These are phyloP conservation scores for Colletotrichum cereale DNA, from an alignment of 2,329 filamentous ascomycete genomes.

Conservation along the genomic window DNA sequence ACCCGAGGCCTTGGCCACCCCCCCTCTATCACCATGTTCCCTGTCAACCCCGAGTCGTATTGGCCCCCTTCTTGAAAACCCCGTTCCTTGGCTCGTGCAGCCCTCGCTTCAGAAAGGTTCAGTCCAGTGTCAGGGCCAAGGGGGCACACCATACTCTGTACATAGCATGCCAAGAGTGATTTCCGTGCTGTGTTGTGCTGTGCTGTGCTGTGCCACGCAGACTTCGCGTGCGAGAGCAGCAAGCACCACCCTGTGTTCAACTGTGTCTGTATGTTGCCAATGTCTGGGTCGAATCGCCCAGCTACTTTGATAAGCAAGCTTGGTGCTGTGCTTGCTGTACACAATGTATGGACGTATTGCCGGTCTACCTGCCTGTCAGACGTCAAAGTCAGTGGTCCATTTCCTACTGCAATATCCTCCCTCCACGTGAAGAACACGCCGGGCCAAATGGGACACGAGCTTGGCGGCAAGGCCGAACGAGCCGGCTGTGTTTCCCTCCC, in stretches of 20 bases:
- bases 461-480: neutral
- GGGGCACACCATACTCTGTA: neutral
- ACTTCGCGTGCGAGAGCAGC: neutral
- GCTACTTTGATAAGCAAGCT: neutral
- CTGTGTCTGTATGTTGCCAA: neutral
- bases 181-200: too few relatives aligned
- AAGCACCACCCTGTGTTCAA: neutral
- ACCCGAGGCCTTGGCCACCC: neutral
- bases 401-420: neutral
- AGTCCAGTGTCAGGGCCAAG: neutral
- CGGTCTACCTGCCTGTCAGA: slow-evolving; percentile 7
- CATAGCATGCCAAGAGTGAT: neutral
- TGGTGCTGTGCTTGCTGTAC: neutral
- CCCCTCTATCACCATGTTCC: slow-evolving; percentile 22
- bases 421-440: neutral
- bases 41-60: slow-evolving; percentile 32
- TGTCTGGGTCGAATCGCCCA: neutral
- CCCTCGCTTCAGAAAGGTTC: slow-evolving; percentile 18
- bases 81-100: slow-evolving; percentile 32
- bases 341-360: neutral
- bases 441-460: neutral
- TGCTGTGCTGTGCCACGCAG: neutral
- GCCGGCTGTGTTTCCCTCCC: neutral
- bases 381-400: neutral
- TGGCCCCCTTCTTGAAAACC: slow-evolving; percentile 15